Percentiles rank a stretch among this genome's conserved stretches.
Conservation (phyloP, 116 monocot species). For the Trichopus zeylanicus region DNA sequence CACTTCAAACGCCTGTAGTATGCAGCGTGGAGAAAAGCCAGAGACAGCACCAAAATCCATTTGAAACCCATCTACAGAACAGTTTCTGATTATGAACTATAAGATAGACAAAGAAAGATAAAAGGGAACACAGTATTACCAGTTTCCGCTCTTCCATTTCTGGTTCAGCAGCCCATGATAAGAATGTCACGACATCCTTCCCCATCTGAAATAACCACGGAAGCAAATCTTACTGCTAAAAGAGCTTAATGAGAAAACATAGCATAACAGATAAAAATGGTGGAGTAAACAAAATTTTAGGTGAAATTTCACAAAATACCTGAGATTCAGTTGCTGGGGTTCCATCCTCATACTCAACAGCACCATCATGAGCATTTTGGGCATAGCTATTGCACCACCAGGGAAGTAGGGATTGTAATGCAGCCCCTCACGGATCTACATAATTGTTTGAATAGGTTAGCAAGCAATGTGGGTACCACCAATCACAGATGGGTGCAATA, state of each 20-base stretch:
- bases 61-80: conserved; percentile 73
- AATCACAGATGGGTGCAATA: too few species aligned
- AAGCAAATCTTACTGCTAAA: neutral
- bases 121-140: conserved; percentile 14
- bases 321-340: conserved; percentile 72
- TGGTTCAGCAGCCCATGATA: conserved; percentile 74
- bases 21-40: conserved; percentile 70
- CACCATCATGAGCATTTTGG: conserved; percentile 76
- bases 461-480: too few species aligned
- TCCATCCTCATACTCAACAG: conserved; percentile 70
- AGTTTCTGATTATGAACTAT: neutral
- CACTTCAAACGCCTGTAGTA: conserved; percentile 55
- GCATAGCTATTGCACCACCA: conserved; percentile 72
- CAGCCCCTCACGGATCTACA: conserved; percentile 40
- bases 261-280: neutral
- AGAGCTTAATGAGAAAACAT: neutral
- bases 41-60: conserved; percentile 69
- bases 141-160: conserved; percentile 89
- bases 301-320: conserved; percentile 12
- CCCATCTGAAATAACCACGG: conserved; percentile 38
- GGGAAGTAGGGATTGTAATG: conserved; percentile 70
- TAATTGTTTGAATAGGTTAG: too few species aligned
- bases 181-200: conserved; percentile 69
- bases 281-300: neutral
- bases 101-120: neutral